Evolutionary conservation across 83 land plant species (phyloP).

Genomic region (Larix sibirica): DNA sequence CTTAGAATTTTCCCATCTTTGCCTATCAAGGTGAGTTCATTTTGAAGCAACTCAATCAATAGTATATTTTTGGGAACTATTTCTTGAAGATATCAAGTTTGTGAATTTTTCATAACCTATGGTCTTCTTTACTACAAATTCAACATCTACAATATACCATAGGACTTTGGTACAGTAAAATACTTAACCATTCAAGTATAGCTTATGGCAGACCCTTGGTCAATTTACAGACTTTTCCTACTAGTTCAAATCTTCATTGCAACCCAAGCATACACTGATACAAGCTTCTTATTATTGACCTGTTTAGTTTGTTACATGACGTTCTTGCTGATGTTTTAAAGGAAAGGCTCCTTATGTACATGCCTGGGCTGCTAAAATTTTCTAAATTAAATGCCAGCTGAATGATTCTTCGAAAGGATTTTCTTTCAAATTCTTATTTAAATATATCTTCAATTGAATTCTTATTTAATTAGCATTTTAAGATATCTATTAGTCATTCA

Average conservation of each 20-base stretch:
- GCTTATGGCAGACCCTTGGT: too few relatives aligned
- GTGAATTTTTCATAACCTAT: neutral
- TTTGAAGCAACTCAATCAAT: neutral
- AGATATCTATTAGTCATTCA: constrained; percentile 20
- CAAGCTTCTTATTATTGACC: too few relatives aligned
- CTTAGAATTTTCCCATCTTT: constrained; percentile 43
- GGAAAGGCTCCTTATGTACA: neutral
- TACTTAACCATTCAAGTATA: too few relatives aligned
- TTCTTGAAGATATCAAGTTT: neutral
- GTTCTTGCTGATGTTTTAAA: neutral
- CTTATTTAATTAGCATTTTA: neutral
- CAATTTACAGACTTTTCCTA: too few relatives aligned
- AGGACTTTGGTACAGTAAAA: too few relatives aligned
- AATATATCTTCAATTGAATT: too few relatives aligned
- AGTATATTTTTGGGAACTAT: neutral
- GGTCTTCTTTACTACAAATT: constrained; percentile 2
- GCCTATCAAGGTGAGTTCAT: constrained; percentile 71
- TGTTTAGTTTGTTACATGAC: neutral
- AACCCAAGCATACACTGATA: too few relatives aligned
- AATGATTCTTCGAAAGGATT: neutral
- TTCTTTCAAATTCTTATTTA: too few relatives aligned
- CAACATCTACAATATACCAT: too few relatives aligned
- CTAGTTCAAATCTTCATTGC: too few relatives aligned
- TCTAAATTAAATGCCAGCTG: neutral
- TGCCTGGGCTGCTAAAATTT: neutral